Conservation (phyloP, 2,329 filamentous ascomycete genomes). For the Mariannaea elegans region DNA sequence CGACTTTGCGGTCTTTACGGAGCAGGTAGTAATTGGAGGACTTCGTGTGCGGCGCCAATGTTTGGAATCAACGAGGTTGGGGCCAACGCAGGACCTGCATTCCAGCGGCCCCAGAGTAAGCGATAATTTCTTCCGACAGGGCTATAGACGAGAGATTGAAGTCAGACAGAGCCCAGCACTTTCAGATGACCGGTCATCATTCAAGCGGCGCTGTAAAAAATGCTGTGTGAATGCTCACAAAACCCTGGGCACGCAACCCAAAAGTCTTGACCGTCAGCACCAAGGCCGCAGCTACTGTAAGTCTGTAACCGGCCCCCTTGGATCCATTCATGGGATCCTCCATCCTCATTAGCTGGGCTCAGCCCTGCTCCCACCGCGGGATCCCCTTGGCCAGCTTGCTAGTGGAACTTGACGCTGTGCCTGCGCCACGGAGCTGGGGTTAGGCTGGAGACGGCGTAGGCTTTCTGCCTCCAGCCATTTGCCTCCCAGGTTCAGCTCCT, state of each 20-base stretch:
- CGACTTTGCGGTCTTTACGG: too few relatives aligned
- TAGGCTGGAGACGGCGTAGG: slow-evolving; percentile 17
- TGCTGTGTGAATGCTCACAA: not conserved
- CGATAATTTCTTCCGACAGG: not conserved
- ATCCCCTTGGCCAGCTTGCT: not conserved
- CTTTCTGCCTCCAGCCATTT: not conserved
- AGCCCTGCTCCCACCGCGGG: slow-evolving; percentile 16
- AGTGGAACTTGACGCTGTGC: slow-evolving; percentile 5
- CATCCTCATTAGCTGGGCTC: slow-evolving; percentile 8
- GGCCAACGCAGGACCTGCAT: not conserved
- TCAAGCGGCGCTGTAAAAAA: too few relatives aligned
- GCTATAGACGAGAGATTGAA: not conserved
- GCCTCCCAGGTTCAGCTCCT: not conserved
- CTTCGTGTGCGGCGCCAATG: not conserved
- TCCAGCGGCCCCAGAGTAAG: not conserved
- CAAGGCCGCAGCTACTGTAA: not conserved
- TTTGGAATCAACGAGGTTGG: not conserved
- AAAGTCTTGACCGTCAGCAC: not conserved
- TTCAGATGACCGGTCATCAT: not conserved
- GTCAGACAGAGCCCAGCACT: not conserved
- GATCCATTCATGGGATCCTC: not conserved
- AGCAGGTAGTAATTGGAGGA: too few relatives aligned
- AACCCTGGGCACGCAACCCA: not conserved
- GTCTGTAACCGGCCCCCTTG: not conserved
- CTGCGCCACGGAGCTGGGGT: slow-evolving; percentile 25